Base-by-base conservation (phyloP, 176 grass and related monocot species). In the Ensete glaucum region DNA sequence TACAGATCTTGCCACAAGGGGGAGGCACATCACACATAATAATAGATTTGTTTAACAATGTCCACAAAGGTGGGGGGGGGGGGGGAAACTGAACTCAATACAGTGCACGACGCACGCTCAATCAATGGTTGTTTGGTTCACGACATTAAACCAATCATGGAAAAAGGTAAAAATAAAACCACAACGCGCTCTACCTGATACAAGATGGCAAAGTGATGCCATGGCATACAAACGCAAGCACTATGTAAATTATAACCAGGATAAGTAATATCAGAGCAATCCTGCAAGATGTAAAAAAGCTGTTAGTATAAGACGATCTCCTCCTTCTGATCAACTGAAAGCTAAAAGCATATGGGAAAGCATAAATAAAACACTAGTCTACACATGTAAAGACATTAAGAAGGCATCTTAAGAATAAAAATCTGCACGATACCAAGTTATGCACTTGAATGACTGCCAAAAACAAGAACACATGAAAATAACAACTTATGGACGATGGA, bases 201-300 rank as follows among this genome's bases (percentile, higher is more conserved):
- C 95, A 99, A 53, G 88, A 84, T 24, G 95, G 88, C 71, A 99
- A 72, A 55, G 86, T 94, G 80, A 99, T 83, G 20, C 95, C 95
- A 85, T 99, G 86, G 81, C 95, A 99, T 22, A 94, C 9, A 25
- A 91, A 99, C n/a, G 88, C 91, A 27, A 99, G 91, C 59, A 87
- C 88, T 1, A 94, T 72, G 29, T 99, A 99, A 67, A 94, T 86
- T 76, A 94, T 89, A 26, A 91, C 73, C 70, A 94, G 70, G 20
- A 99, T 88, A 27, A 99, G 73, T 64, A 99, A 62, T 77, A 99
- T 88, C 84, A 99, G 71, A 2, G 86, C 88, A 7, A 77, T 71
- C 76, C 95, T 99, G 88, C 81, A 79, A 62, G 16, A 78, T 64
- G 51, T 82, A 43, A 17, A 23, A 23, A 16, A 66, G 3, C 59